Conservation (phyloP, 2,329 filamentous ascomycete genomes). For the Xylaria multiplex region DNA sequence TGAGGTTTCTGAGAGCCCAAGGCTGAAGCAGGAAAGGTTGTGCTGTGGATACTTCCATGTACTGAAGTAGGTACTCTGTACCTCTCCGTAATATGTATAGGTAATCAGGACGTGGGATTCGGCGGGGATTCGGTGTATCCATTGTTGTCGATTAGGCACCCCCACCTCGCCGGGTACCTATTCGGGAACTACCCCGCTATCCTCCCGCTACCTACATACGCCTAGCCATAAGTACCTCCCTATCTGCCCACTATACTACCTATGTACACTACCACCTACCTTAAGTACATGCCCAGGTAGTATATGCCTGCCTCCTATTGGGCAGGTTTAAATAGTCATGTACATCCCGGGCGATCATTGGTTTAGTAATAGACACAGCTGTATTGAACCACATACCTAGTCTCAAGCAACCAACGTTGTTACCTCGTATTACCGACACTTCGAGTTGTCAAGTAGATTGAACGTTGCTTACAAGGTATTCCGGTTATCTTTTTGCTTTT, state of each 20-base stretch:
- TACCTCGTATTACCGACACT: too few species aligned
- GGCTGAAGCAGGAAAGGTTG: constrained; percentile 18
- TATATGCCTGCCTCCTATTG: too few species aligned
- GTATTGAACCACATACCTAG: not conserved
- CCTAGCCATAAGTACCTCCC: too few species aligned
- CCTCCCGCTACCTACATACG: not conserved
- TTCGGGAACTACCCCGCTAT: constrained; percentile 10
- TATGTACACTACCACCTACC: too few species aligned
- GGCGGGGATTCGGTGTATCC: not conserved
- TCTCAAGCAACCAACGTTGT: not conserved
- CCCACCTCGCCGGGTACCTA: not conserved
- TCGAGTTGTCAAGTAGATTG: too few species aligned
- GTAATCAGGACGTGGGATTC: not conserved
- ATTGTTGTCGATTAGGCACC: not conserved
- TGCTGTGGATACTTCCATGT: not conserved
- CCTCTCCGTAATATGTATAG: too few species aligned
- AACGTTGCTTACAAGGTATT: not conserved
- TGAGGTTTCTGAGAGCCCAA: constrained; percentile 21
- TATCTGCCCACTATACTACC: too few species aligned
- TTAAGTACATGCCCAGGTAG: too few species aligned
- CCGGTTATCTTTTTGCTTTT: not conserved
- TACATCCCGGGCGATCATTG: too few species aligned
- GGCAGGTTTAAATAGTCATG: too few species aligned
- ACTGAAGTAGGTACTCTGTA: too few species aligned
- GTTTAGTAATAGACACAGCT: too few species aligned